A percentile compares a stretch with the other conserved stretches of the same genome.
phyloP scores from a whole-genome alignment of 2,329 filamentous ascomycete species.

The Mycosphaerella sp. region DNA sequence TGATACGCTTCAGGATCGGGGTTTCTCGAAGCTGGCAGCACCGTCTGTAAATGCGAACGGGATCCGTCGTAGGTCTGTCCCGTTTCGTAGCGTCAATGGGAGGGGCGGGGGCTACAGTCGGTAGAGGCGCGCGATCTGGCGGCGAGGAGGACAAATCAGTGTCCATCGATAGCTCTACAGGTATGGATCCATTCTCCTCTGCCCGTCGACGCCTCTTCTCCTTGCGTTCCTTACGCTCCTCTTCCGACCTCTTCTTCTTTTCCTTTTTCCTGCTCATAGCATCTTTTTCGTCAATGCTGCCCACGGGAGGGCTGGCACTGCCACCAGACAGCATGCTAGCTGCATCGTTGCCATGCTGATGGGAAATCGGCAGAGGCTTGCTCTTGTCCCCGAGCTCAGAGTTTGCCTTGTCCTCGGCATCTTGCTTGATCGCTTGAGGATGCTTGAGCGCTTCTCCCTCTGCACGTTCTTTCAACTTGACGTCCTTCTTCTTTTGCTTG shows the following conservation, averaged over 20 bases:
- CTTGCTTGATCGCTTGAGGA: slow-evolving; percentile 48
- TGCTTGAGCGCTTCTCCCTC: slow-evolving; percentile 70
- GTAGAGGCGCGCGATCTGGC: slow-evolving; percentile 25
- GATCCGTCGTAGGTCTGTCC: slow-evolving; percentile 76
- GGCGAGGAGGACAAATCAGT: slow-evolving; percentile 45
- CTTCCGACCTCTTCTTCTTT: slow-evolving; percentile 92
- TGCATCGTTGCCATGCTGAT: background rate
- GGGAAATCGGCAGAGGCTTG: slow-evolving; percentile 19
- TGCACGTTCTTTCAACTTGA: slow-evolving; percentile 56
- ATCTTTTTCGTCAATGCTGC: slow-evolving; percentile 22
- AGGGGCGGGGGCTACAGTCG: slow-evolving; percentile 24
- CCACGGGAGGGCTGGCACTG: slow-evolving; percentile 18
- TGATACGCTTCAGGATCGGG: slow-evolving; percentile 83
- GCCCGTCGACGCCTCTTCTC: slow-evolving; percentile 80
- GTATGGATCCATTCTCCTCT: slow-evolving; percentile 79
- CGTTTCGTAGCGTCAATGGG: slow-evolving; percentile 47
- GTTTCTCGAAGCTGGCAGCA: slow-evolving; percentile 94
- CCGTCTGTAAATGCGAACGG: slow-evolving; percentile 82
- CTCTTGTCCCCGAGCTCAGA: slow-evolving; percentile 32
- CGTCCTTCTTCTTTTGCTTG: slow-evolving; percentile 57
- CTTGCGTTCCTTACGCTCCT: slow-evolving; percentile 84
- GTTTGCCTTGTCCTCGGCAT: slow-evolving; percentile 50
- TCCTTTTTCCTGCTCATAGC: slow-evolving; percentile 66
- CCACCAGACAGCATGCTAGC: slow-evolving; percentile 9
- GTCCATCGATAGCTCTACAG: slow-evolving; percentile 72